phyloP scores from a whole-genome alignment of 306 rosid species.

The Glycine latifolia region DNA sequence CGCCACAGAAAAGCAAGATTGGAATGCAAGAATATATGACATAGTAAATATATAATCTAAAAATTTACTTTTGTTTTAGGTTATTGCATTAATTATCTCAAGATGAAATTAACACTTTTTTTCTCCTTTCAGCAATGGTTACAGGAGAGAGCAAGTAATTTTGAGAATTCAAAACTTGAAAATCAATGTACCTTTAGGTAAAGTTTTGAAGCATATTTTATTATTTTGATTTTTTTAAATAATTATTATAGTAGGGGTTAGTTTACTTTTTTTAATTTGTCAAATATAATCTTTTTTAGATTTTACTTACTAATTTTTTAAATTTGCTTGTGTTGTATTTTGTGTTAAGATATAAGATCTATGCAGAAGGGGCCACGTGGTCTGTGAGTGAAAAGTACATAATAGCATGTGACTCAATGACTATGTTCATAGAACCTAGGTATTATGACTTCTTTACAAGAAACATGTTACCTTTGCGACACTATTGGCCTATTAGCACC shows the following conservation, averaged over 20 bases:
- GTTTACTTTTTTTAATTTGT: not conserved
- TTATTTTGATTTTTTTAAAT: not conserved
- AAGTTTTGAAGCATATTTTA: not conserved
- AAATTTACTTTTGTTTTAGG: not conserved
- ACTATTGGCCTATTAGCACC: conserved; percentile 58
- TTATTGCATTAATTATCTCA: not conserved
- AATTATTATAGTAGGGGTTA: not conserved
- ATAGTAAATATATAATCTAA: conserved; percentile 43
- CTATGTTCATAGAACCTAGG: conserved; percentile 51
- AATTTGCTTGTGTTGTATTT: not conserved
- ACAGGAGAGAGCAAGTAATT: conserved; percentile 33
- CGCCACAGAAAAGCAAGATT: conserved; percentile 40
- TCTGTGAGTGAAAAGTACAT: conserved; percentile 67
- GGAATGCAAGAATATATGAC: conserved; percentile 55
- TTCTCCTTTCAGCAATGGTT: conserved; percentile 47
- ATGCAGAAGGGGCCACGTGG: conserved; percentile 62
- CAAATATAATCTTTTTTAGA: not conserved
- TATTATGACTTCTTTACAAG: conserved; percentile 60
- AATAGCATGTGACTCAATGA: conserved; percentile 64
- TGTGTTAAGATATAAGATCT: conserved; percentile 61
- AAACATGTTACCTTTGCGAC: conserved; percentile 51
- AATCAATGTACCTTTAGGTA: conserved; percentile 63
- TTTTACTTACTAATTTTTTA: not conserved
- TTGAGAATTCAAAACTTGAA: conserved; percentile 51
- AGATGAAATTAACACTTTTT: not conserved